A percentile compares a stretch with the other conserved stretches of the same genome.
Conservation (phyloP, 2,329 filamentous ascomycete genomes). For the Stemphylium lycopersici region DNA sequence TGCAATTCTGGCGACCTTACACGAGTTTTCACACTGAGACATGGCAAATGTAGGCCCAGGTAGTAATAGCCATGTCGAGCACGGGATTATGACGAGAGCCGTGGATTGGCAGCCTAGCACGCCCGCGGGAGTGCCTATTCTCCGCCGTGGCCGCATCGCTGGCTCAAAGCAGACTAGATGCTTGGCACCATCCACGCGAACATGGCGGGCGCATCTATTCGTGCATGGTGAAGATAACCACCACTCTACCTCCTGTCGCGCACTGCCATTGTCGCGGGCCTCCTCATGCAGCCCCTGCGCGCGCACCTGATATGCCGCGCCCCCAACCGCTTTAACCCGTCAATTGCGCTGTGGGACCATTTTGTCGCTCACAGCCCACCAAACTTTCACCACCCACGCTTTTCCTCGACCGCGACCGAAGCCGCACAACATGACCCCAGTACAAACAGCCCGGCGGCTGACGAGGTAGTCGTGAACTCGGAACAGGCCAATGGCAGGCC, state of each 20-base stretch:
- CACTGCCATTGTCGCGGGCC: slow-evolving; percentile 12
- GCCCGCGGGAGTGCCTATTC: slow-evolving; percentile 25
- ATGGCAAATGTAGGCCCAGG: slow-evolving; percentile 5
- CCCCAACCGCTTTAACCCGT: slow-evolving; percentile 40
- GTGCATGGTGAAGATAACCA: neutral
- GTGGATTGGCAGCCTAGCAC: slow-evolving; percentile 8
- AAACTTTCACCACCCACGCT: slow-evolving; percentile 21
- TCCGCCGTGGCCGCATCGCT: neutral
- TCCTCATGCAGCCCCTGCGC: slow-evolving; percentile 35
- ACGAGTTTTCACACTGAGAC: neutral
- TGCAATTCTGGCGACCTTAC: slow-evolving; percentile 1
- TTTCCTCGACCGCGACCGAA: slow-evolving; percentile 22
- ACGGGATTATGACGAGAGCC: slow-evolving; percentile 2
- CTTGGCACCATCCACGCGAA: slow-evolving; percentile 20
- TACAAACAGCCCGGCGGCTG: neutral
- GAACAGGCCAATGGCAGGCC: neutral
- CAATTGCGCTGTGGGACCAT: slow-evolving; percentile 42
- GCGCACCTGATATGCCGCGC: slow-evolving; percentile 40
- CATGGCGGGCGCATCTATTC: slow-evolving; percentile 7
- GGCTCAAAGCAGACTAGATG: slow-evolving; percentile 19
- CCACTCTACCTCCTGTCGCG: slow-evolving; percentile 2
- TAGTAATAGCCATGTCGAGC: neutral
- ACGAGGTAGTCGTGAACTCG: too few relatives aligned
- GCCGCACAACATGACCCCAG: slow-evolving; percentile 2
- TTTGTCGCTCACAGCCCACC: slow-evolving; percentile 31